Base-by-base conservation (phyloP, 331 rosid species). In the Pyracantha coccinea region DNA sequence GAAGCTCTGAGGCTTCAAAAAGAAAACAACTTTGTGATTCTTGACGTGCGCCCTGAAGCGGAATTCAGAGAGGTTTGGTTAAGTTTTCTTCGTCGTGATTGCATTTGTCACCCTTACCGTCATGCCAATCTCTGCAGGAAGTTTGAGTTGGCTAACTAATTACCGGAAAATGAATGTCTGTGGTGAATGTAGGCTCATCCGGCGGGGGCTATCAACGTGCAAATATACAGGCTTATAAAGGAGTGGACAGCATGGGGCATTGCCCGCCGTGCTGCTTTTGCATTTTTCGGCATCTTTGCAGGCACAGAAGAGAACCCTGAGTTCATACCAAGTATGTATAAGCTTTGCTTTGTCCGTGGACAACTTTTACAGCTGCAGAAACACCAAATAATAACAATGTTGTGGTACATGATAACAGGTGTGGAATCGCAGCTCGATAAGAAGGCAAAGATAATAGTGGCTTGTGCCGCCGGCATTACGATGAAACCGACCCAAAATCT, bases 211-310 rank as follows among this genome's bases (percentile, higher is more conserved):
- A 84, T 90, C 60, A 94, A 94, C 77, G 92, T 90, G 78, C 99
- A 94, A 92, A 85, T 95, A 81, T 92, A 95, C 68, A 90, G 97
- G 90, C 97, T 95, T 69, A 95, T 95, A 81, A 95, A 92, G 87
- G 99, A 95, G 79, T 92, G 99, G 97, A 90, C 99, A 59, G 99
- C 99, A 45, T 90, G 99, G 97, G 99, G 92, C 82, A 95, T 95
- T 60, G 96, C 97, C 15, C 87, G 97, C 79, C 91, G 99, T 27
- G 97, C 97, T 74, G 99, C 99, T 47, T 95, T 95, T 79, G 97
- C 97, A 52, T 95, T 95, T 81, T 95, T 95, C 77, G 99, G 99
- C 75, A 90, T 95, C 77, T 95, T 95, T 77, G 74, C 93, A 3
- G 99, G 99, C 16, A 95, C 99, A 66, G 99, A 95, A 89, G 99